These are phyloP conservation scores for Amniculicola lignicola DNA, from an alignment of 495 filamentous ascomycete species.

Conservation along the genomic window DNA sequence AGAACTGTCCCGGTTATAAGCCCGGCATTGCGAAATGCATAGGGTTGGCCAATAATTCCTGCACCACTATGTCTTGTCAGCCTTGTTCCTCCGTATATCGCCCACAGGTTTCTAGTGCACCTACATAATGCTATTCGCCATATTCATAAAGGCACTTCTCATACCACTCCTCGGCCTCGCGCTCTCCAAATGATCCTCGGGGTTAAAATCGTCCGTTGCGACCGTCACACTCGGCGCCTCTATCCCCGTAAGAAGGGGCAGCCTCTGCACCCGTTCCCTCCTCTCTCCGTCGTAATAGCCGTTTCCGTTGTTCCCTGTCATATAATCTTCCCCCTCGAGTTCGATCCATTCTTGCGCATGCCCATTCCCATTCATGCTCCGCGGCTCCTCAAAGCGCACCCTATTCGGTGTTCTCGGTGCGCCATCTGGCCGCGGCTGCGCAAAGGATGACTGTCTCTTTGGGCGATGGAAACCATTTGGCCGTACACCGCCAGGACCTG, in stretches of 20 bases:
- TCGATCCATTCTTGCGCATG: slow-evolving; percentile 48
- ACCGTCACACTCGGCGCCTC: slow-evolving; percentile 84
- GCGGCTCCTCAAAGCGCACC: slow-evolving; percentile 81
- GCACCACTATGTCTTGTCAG: slow-evolving; percentile 56
- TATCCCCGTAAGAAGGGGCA: slow-evolving; percentile 79
- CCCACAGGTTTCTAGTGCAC: slow-evolving; percentile 15
- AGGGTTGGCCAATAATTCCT: slow-evolving; percentile 94
- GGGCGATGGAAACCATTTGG: slow-evolving; percentile 15
- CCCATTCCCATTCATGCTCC: slow-evolving; percentile 41
- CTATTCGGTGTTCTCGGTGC: slow-evolving; percentile 77
- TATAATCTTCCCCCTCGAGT: slow-evolving; percentile 59
- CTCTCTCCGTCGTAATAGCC: slow-evolving; percentile 17
- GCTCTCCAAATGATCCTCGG: slow-evolving; percentile 58
- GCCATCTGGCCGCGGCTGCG: slow-evolving; percentile 42
- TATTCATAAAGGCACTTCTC: slow-evolving; percentile 88
- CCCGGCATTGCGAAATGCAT: slow-evolving; percentile 88
- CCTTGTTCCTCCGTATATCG: background rate
- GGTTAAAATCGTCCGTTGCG: slow-evolving; percentile 60
- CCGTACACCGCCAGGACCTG: background rate
- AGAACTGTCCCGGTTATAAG: slow-evolving; percentile 75
- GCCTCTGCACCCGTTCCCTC: slow-evolving; percentile 47
- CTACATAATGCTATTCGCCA: slow-evolving; percentile 94
- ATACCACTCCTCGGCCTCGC: slow-evolving; percentile 64
- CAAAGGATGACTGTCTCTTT: slow-evolving; percentile 42
- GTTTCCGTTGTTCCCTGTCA: slow-evolving; percentile 26